Percentiles rank a stretch among this genome's conserved stretches.
phyloP scores from a whole-genome alignment of 1,284 basidiomycete genomes.

The Tranzscheliella williamsii region DNA sequence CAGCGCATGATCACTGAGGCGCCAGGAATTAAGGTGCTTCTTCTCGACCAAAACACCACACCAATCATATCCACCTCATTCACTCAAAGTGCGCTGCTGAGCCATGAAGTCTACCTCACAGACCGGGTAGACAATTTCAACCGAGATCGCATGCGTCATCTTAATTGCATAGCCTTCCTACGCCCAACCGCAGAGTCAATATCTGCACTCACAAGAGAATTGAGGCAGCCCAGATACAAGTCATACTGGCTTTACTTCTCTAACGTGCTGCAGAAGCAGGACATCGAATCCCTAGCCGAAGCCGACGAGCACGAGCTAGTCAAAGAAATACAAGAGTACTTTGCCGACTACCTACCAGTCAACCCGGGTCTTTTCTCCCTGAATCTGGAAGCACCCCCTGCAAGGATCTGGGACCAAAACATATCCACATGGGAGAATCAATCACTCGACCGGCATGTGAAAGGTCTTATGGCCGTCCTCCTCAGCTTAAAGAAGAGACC shows the following conservation, averaged over 20 bases:
- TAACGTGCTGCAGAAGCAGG: slow-evolving; percentile 83
- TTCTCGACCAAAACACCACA: slow-evolving; percentile 93
- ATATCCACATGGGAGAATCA: slow-evolving; percentile 69
- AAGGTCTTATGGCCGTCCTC: slow-evolving; percentile 83
- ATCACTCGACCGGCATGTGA: slow-evolving; percentile 76
- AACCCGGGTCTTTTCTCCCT: slow-evolving; percentile 86
- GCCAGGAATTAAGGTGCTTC: slow-evolving; percentile 89
- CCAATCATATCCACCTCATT: slow-evolving; percentile 93
- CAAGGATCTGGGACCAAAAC: slow-evolving; percentile 72
- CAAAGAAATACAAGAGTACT: slow-evolving; percentile 71
- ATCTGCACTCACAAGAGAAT: slow-evolving; percentile 78
- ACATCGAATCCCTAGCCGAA: slow-evolving; percentile 90
- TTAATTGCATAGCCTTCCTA: slow-evolving; percentile 94
- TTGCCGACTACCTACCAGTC: slow-evolving; percentile 57
- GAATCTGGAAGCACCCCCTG: slow-evolving; percentile 61
- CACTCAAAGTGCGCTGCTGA: slow-evolving; percentile 90
- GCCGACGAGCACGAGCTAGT: slow-evolving; percentile 96
- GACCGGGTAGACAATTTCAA: slow-evolving; percentile 85
- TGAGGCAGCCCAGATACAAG: slow-evolving; percentile 80
- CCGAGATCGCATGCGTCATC: slow-evolving; percentile 75
- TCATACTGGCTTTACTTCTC: slow-evolving; percentile 88
- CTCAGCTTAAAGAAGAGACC: slow-evolving; percentile 96
- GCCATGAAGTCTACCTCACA: slow-evolving; percentile 95
- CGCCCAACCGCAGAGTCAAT: slow-evolving; percentile 79
- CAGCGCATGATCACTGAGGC: slow-evolving; percentile 84